Evolutionary conservation across 164 flowering plant genomes (phyloP).

Genomic region (Buxus sempervirens): DNA sequence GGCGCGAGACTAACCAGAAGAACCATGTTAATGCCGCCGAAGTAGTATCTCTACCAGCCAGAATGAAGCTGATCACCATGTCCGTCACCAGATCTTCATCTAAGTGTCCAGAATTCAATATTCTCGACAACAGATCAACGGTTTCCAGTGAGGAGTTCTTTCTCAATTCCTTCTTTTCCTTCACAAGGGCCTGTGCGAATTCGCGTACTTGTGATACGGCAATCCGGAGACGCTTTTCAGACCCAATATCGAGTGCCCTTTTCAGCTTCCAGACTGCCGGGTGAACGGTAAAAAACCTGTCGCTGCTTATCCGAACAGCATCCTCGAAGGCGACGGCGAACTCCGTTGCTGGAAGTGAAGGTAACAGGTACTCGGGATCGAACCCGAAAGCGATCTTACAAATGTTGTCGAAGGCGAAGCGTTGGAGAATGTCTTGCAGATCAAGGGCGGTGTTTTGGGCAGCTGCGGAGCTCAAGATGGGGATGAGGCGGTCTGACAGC

Average conservation of each 20-base stretch:
- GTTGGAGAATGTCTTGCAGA: conserved; percentile 50
- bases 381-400: conserved; percentile 54
- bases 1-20: conserved; percentile 25
- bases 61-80: conserved; percentile 32
- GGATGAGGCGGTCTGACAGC: conserved; percentile 37
- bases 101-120: conserved; percentile 38
- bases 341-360: conserved; percentile 28
- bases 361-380: conserved; percentile 37
- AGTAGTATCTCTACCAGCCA: conserved; percentile 38
- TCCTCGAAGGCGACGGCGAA: conserved; percentile 44
- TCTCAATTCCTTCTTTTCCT: conserved; percentile 30
- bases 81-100: conserved; percentile 35
- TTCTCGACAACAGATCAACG: conserved; percentile 38
- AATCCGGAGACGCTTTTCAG: conserved; percentile 27
- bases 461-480: conserved; percentile 30
- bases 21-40: conserved; percentile 40
- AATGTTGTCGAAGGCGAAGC: conserved; percentile 54
- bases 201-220: conserved; percentile 24
- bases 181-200: conserved; percentile 34
- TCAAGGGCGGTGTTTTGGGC: conserved; percentile 28
- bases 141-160: conserved; percentile 17
- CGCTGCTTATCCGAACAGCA: conserved; percentile 18
- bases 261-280: conserved; percentile 36
- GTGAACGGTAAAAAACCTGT: conserved; percentile 17
- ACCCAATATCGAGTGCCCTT: conserved; percentile 26